phyloP scores from a whole-genome alignment of 1,139 yeast species.

The Chernovozyma aurita region DNA sequence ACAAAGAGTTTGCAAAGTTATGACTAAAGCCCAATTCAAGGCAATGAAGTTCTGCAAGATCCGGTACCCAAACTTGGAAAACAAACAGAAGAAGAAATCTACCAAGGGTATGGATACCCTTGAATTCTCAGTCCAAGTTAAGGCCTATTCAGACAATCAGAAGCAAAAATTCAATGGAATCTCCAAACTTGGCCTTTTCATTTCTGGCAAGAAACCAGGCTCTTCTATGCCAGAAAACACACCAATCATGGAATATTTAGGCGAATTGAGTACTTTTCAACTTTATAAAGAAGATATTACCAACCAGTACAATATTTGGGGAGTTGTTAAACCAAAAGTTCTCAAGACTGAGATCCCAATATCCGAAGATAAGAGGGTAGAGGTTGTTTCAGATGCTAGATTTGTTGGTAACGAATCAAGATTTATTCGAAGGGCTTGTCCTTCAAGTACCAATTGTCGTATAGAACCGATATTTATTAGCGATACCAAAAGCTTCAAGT shows the following conservation, averaged over 20 bases:
- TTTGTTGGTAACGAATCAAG: constrained; percentile 73
- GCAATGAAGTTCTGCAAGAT: constrained; percentile 27
- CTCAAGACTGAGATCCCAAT: constrained; percentile 33
- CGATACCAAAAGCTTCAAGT: constrained; percentile 42
- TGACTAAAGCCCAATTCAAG: constrained; percentile 26
- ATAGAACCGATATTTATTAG: constrained; percentile 51
- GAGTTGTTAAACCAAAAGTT: constrained; percentile 80
- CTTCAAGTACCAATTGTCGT: constrained; percentile 60
- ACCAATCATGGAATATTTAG: constrained; percentile 61
- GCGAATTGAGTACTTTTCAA: constrained; percentile 64
- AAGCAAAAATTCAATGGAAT: constrained; percentile 71
- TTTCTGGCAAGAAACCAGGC: constrained; percentile 25
- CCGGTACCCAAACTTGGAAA: constrained; percentile 23
- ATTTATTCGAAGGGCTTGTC: constrained; percentile 72
- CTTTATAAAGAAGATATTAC: constrained; percentile 60
- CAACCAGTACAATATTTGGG: constrained; percentile 79
- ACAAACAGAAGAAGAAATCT: constrained; percentile 16
- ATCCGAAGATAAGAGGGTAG: constrained; percentile 18
- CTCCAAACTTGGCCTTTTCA: constrained; percentile 61
- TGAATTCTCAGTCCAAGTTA: constrained; percentile 32
- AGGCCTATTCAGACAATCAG: constrained; percentile 49
- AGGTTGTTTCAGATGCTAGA: constrained; percentile 69
- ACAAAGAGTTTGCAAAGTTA: constrained; percentile 16
- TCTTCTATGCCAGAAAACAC: constrained; percentile 41
- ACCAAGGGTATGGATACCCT: constrained; percentile 18